These are phyloP conservation scores for Avicennia marina DNA, from an alignment of 257 asterid species.

Conservation along the genomic window DNA sequence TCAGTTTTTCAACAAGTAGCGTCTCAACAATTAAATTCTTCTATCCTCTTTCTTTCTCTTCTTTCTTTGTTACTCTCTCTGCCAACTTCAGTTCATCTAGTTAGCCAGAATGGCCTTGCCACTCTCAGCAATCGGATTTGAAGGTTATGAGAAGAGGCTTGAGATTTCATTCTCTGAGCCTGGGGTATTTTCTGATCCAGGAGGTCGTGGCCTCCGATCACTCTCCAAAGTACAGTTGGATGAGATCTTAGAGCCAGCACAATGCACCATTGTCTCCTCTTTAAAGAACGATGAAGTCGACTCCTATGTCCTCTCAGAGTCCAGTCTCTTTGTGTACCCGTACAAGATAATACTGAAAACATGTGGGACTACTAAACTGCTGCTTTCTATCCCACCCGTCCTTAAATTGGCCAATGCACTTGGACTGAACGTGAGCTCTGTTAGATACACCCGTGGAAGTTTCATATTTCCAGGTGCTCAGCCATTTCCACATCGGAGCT, in stretches of 20 bases:
- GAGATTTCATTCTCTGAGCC: conserved; percentile 58
- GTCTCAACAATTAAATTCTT: conserved; percentile 21
- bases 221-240: conserved; percentile 61
- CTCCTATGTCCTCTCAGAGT: conserved; percentile 80
- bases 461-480: conserved; percentile 81
- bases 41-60: conserved; percentile 19
- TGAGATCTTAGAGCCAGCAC: conserved; percentile 65
- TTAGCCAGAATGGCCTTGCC: conserved; percentile 47
- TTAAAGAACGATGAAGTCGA: conserved; percentile 59
- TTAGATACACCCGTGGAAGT: conserved; percentile 71
- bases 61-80: conserved; percentile 31
- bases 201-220: conserved; percentile 51
- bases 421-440: conserved; percentile 47
- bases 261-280: conserved; percentile 77
- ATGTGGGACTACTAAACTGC: conserved; percentile 84
- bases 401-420: conserved; percentile 45
- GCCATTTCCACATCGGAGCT: conserved; percentile 70
- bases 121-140: conserved; percentile 72
- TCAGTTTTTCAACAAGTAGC: conserved; percentile 20
- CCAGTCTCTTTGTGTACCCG: conserved; percentile 79
- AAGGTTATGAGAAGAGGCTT: conserved; percentile 83
- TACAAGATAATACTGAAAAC: conserved; percentile 73
- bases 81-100: conserved; percentile 10
- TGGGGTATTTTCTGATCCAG: conserved; percentile 43
- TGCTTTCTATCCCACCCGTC: conserved; percentile 66